A percentile compares a stretch with the other conserved stretches of the same genome.
Conservation (phyloP, 2,329 filamentous ascomycete genomes). For the Hypoxylon sp. region DNA sequence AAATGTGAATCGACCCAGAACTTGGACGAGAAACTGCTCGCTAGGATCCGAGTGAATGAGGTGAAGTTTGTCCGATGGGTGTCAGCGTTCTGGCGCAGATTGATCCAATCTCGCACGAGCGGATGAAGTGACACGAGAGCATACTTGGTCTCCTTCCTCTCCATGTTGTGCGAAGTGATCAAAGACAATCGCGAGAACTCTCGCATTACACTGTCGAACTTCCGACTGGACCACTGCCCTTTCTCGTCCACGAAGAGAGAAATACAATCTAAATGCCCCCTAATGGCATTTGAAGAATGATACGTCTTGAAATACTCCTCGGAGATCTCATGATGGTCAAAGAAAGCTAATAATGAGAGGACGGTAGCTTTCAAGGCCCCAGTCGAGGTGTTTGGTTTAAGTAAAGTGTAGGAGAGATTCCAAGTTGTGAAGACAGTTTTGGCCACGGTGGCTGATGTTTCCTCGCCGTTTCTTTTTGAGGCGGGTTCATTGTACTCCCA, state of each 20-base stretch:
- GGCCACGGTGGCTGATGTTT: neutral
- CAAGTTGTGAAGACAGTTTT: slow-evolving; percentile 23
- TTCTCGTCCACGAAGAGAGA: slow-evolving; percentile 9
- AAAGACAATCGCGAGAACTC: slow-evolving; percentile 10
- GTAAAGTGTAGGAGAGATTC: slow-evolving; percentile 14
- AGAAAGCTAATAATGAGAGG: slow-evolving; percentile 17
- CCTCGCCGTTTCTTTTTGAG: neutral
- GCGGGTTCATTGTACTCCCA: slow-evolving; percentile 18
- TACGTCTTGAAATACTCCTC: slow-evolving; percentile 12
- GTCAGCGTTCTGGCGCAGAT: slow-evolving; percentile 11
- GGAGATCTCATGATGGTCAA: slow-evolving; percentile 13
- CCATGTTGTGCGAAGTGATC: slow-evolving; percentile 12
- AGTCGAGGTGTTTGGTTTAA: slow-evolving; percentile 2
- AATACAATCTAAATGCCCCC: slow-evolving; percentile 7
- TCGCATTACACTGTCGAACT: slow-evolving; percentile 15
- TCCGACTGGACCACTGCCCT: slow-evolving; percentile 7
- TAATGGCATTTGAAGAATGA: neutral
- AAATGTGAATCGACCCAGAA: neutral
- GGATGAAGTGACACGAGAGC: slow-evolving; percentile 13
- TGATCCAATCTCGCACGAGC: slow-evolving; percentile 20
- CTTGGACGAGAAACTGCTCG: neutral
- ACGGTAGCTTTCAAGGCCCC: slow-evolving; percentile 8
- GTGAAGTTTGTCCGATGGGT: slow-evolving; percentile 1
- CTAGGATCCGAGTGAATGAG: slow-evolving; percentile 7
- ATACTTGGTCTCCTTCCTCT: neutral